Base-by-base conservation (phyloP, 306 rosid genomes). In the Neltuma alba region DNA sequence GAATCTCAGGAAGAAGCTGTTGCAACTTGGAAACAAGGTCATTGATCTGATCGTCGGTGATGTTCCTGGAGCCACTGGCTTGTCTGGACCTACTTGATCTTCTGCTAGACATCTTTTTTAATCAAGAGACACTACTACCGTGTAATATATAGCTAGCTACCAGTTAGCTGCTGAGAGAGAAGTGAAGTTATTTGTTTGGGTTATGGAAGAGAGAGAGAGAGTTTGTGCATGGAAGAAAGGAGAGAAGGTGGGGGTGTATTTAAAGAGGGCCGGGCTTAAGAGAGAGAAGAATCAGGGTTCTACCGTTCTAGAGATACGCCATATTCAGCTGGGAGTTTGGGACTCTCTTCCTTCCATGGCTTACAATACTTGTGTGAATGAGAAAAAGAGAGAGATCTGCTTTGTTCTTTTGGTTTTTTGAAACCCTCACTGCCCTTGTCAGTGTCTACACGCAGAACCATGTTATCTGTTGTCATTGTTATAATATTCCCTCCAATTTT, bases 1-100 rank as follows among this genome's bases (percentile, higher is more conserved):
- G 97, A 88, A 96, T 91, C 91, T 96, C 98, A 2, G 99, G 98
- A 66, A 96, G 96, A 81, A 96, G 97, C 48, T 93, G 98, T 37
- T 93, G 98, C 86, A 96, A 84, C 88, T 93, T 96, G 74, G 98
- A 87, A 72, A 93, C 98, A 20, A 93, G 99, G 76, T 96, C 99
- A 67, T 89, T 83, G 85, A 96, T 96, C 89, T 96, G 99, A 81
- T 93, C 98, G n/a, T 96, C 99, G 0, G 90, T 85, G 83, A 96
- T 87, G 77, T 67, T 96, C 73, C 97, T 91, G 20, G 99, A 88
- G 36, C 87, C 81, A 70, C 88, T 78, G 36, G 97, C 79, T 78
- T 95, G 98, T 81, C 94, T 88, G 18, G 99, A 85, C 54, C 96
- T n/a, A n/a, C n/a, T 72, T 41, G 92, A 91, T 75, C 96, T 80